Conservation (phyloP, 768 basidiomycete genomes). For the Tephrocybe sp. region DNA sequence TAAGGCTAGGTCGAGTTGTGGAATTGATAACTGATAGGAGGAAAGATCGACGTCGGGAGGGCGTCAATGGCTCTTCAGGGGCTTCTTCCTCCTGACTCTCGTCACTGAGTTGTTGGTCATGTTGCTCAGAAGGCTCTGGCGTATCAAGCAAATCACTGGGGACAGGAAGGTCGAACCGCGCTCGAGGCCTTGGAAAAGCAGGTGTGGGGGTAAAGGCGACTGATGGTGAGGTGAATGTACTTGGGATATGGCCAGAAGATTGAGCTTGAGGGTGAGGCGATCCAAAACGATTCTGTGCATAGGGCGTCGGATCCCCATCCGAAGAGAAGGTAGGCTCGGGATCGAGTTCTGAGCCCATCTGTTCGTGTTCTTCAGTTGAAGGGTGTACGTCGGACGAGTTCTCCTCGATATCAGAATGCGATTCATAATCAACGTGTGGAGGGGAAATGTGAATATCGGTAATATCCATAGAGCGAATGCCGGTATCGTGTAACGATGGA, state of each 20-base stretch:
- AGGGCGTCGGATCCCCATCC: conserved; percentile 49
- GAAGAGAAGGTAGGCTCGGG: conserved; percentile 75
- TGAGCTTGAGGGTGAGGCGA: conserved; percentile 28
- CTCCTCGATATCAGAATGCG: conserved; percentile 10
- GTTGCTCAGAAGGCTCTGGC: conserved; percentile 29
- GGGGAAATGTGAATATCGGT: conserved; percentile 52
- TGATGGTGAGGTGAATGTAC: conserved; percentile 57
- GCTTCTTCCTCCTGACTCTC: conserved; percentile 22
- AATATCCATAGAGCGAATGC: conserved; percentile 50
- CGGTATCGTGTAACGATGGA: conserved; percentile 30
- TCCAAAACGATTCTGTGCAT: conserved; percentile 26
- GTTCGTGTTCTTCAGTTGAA: conserved; percentile 15
- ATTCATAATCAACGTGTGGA: conserved; percentile 23
- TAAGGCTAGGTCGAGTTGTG: conserved; percentile 71
- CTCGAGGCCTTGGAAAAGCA: conserved; percentile 57
- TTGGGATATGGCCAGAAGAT: conserved; percentile 37
- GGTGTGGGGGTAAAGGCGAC: conserved; percentile 69
- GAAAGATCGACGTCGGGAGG: conserved; percentile 77
- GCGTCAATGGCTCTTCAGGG: conserved; percentile 56
- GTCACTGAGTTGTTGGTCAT: conserved; percentile 20
- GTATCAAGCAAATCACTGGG: conserved; percentile 41
- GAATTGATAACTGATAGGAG: conserved; percentile 84
- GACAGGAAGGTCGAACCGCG: conserved; percentile 58
- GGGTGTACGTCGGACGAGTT: conserved; percentile 13
- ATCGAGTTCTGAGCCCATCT: conserved; percentile 22